Percentiles rank a stretch among this genome's conserved stretches.
Evolutionary conservation across 1,284 basidiomycete genomes (phyloP).

Genomic region (Ceratorhiza oryzae-sativae): DNA sequence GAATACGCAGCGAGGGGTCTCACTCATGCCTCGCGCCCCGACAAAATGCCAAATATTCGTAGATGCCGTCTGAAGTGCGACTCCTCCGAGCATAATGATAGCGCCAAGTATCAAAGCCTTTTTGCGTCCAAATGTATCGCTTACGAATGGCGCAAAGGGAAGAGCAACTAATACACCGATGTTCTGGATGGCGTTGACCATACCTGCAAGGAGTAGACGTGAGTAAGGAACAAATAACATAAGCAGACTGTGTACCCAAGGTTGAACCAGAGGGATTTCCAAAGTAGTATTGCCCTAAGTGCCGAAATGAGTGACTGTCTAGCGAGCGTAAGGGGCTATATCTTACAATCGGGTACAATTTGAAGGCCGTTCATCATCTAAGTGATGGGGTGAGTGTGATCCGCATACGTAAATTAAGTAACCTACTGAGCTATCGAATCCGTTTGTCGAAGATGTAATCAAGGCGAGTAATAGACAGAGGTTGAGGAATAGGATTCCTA

Average conservation of each 20-base stretch:
- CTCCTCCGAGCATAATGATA: conserved; percentile 65
- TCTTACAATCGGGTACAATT: conserved; percentile 57
- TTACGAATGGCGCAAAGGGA: conserved; percentile 65
- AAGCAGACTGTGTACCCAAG: conserved; percentile 54
- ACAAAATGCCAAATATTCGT: conserved; percentile 62
- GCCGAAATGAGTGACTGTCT: not conserved
- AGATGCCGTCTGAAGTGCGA: conserved; percentile 62
- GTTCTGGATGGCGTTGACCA: conserved; percentile 68
- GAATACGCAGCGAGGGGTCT: conserved; percentile 36
- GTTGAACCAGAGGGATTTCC: conserved; percentile 58
- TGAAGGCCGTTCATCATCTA: conserved; percentile 59
- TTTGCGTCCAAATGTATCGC: conserved; percentile 64
- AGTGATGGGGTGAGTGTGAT: not conserved
- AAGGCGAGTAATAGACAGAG: conserved; percentile 65
- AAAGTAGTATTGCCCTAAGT: conserved; percentile 41
- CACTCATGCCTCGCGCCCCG: conserved; percentile 63
- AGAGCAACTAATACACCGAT: conserved; percentile 65
- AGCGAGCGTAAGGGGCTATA: not conserved
- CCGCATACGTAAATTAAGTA: not conserved
- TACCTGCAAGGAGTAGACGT: conserved; percentile 52
- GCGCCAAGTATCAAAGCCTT: conserved; percentile 65
- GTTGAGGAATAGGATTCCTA: conserved; percentile 68
- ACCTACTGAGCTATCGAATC: conserved; percentile 38
- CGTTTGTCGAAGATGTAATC: conserved; percentile 58
- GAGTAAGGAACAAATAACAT: conserved; percentile 17